Evolutionary conservation across 768 basidiomycete species (phyloP), one percentile per base, ranked within the genome.

Genomic region (Coprinopsis sp.): DNA sequence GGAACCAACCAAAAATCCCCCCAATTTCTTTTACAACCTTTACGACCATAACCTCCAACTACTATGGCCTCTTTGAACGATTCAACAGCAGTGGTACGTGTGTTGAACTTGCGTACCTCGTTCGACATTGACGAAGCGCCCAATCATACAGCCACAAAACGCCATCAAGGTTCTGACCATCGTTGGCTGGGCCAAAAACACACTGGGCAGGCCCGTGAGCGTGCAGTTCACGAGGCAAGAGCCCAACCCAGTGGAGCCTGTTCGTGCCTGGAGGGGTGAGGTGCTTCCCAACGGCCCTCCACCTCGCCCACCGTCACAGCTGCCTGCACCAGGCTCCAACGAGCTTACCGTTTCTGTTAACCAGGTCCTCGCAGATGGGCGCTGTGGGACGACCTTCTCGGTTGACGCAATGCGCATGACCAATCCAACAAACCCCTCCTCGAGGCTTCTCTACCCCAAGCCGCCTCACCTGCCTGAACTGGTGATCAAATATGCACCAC

Each of bases 261-360:
- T 50, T 7, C 36, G 33, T 4, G 54, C 50, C 1, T 45, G 54
- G 41, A 47, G 52, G 13, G 53, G 51, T 7, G 52, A 53, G 6
- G 45, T 52, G 4, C 46, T 56, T 0, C 47, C 53, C 1, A 48
- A 56, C 39, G 57, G 57, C 21, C 58, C 58, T 45, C 58, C 58
- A n/a, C 8, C 39, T 16, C 51, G 53, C 36, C 45, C 52, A 8
- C 53, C 51, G 3, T 58, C 55, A 10, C 29, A 33, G 13, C 47
- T 58, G 10, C 58, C 58, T 6, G 46, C 51, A 6, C 44, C 53
- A 1, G 49, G 47, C 23, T 44, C 24, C 24, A 37, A 47, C 31
- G 46, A 54, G 34, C 44, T 56, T 27, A 48, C 38, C 12, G 29
- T 54, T n/a, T 33, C 41, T 24, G 28, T 37, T 19, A 18, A 47